Conservation (phyloP, 163 green algal species). For the Scenedesmus sp. region DNA sequence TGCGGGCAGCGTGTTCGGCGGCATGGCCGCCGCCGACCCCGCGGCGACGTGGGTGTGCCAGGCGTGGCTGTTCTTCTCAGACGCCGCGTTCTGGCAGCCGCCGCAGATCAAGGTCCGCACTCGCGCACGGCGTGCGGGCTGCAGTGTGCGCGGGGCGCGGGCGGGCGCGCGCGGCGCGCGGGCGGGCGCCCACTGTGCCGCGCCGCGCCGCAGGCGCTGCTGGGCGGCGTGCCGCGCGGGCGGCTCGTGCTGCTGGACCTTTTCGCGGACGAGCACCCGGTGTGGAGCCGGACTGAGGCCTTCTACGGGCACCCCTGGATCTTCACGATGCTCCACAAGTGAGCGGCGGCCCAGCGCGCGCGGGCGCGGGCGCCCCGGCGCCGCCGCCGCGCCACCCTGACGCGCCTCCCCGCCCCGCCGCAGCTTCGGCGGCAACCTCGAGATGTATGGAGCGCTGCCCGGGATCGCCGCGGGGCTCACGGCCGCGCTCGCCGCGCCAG, state of each 20-base stretch:
- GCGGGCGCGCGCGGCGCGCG: too few relatives aligned
- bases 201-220: slow-evolving; percentile 35
- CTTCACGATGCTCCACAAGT: slow-evolving; percentile 70
- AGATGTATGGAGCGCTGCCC: slow-evolving; percentile 56
- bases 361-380: too few relatives aligned
- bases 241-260: slow-evolving; percentile 61
- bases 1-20: slow-evolving; percentile 49
- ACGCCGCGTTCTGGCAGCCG: slow-evolving; percentile 42
- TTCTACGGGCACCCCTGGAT: slow-evolving; percentile 59
- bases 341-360: too few relatives aligned
- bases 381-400: too few relatives aligned
- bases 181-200: too few relatives aligned
- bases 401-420: too few relatives aligned
- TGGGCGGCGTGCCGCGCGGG: slow-evolving; percentile 51
- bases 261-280: slow-evolving; percentile 58
- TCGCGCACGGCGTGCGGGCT: too few relatives aligned
- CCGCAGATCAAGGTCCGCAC: slow-evolving; percentile 37
- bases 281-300: slow-evolving; percentile 51
- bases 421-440: slow-evolving; percentile 63
- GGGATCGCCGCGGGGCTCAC: slow-evolving; percentile 23
- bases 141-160: too few relatives aligned
- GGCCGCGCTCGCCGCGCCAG: slow-evolving; percentile 19
- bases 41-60: slow-evolving; percentile 59
- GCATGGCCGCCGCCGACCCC: slow-evolving; percentile 50
- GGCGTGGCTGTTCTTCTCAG: slow-evolving; percentile 63